Conservation (phyloP, 2,329 filamentous ascomycete species). For the Aureobasidium namibiae region DNA sequence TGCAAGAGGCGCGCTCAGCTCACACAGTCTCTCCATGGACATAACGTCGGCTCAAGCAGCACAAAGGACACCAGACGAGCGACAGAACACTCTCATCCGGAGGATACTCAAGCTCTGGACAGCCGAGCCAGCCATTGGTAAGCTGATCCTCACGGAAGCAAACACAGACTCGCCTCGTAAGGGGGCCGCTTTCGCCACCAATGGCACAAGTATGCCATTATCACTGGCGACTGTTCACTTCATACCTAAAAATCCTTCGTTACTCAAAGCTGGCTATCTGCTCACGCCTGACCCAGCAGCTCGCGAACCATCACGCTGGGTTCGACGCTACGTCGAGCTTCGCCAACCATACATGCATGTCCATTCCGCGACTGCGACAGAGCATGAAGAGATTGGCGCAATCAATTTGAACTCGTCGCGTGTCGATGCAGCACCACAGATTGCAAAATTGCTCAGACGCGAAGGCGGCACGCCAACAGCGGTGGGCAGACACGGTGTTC, state of each 20-base stretch:
- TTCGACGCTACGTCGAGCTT: constrained; percentile 87
- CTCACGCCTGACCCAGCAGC: constrained; percentile 69
- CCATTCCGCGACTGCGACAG: constrained; percentile 75
- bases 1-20: constrained; percentile 53
- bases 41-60: constrained; percentile 12
- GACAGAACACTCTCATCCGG: constrained; percentile 36
- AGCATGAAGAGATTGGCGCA: constrained; percentile 60
- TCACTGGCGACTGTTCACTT: constrained; percentile 70
- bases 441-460: constrained; percentile 62
- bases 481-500: not conserved
- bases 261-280: constrained; percentile 82
- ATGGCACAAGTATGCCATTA: constrained; percentile 42
- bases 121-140: constrained; percentile 33
- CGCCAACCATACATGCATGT: constrained; percentile 87
- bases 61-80: constrained; percentile 23
- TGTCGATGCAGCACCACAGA: constrained; percentile 86
- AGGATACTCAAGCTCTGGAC: constrained; percentile 59
- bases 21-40: constrained; percentile 29
- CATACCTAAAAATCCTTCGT: constrained; percentile 61
- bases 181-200: constrained; percentile 41
- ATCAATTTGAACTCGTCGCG: constrained; percentile 82
- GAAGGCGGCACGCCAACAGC: not conserved
- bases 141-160: constrained; percentile 39
- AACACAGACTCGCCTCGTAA: constrained; percentile 61
- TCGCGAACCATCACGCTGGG: constrained; percentile 67